These are phyloP conservation scores for Lathyrus oleraceus DNA, from an alignment of 306 rosid species.

Conservation along the genomic window DNA sequence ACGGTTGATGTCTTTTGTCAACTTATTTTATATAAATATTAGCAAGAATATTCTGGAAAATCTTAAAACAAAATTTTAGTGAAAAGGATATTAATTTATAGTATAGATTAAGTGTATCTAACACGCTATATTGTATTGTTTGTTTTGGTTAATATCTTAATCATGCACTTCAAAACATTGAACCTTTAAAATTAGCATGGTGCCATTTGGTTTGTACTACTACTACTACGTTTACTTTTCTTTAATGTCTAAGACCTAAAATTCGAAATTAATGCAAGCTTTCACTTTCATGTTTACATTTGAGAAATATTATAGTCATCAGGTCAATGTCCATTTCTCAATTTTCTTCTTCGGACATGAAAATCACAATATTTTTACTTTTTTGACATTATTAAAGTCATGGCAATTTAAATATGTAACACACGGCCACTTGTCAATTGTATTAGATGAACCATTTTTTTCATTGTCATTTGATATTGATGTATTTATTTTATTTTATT, in stretches of 20 bases:
- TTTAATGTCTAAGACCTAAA: neutral
- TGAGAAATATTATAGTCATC: neutral
- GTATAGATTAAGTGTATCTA: neutral
- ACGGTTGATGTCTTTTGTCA: neutral
- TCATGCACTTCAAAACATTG: neutral
- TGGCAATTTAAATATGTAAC: neutral
- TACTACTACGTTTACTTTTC: neutral
- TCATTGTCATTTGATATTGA: too few relatives aligned
- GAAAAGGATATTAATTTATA: neutral
- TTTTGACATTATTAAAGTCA: neutral
- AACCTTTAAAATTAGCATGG: neutral
- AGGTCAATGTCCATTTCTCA: neutral
- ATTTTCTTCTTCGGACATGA: neutral
- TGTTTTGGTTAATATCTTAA: neutral
- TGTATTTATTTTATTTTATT: too few relatives aligned
- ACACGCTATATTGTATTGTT: neutral
- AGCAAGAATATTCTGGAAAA: neutral
- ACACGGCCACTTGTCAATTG: too few relatives aligned
- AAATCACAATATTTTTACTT: neutral
- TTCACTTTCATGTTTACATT: constrained; percentile 5
- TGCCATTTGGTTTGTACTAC: neutral
- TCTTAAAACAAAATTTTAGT: neutral
- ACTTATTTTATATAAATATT: too few relatives aligned
- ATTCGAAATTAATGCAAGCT: neutral
- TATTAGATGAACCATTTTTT: too few relatives aligned